A percentile compares a stretch with the other conserved stretches of the same genome.
Evolutionary conservation across 306 rosid species (phyloP).

Genomic region (Lathyrus sativus): DNA sequence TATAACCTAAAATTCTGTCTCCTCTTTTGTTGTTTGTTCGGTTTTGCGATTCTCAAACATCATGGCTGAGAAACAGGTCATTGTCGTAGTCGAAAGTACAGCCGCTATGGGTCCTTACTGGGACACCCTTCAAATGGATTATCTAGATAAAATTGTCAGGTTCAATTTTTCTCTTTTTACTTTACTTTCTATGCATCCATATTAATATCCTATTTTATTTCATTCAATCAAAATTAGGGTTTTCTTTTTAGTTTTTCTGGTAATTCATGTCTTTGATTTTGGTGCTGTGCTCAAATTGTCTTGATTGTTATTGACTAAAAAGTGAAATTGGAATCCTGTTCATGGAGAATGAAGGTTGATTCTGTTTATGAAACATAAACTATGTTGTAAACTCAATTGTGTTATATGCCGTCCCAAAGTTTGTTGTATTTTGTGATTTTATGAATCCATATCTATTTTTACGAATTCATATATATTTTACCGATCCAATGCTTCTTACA

Average conservation of each 20-base stretch:
- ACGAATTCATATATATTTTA: background rate
- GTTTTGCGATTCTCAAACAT: background rate
- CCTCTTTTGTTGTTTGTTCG: background rate
- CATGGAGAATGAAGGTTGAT: background rate
- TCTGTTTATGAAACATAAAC: background rate
- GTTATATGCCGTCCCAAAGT: background rate
- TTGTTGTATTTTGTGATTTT: background rate
- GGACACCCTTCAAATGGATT: slow-evolving; percentile 60
- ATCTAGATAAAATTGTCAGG: slow-evolving; percentile 83
- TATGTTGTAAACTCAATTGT: background rate
- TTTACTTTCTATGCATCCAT: too few species aligned
- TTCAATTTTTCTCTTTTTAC: background rate
- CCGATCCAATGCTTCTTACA: slow-evolving; percentile 8
- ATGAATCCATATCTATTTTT: too few species aligned
- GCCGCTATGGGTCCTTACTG: slow-evolving; percentile 88
- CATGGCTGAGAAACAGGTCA: slow-evolving; percentile 85
- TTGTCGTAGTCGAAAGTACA: slow-evolving; percentile 77
- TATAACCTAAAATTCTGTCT: background rate
- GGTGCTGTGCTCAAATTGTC: background rate
- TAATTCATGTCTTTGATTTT: background rate
- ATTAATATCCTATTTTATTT: background rate
- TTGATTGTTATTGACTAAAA: background rate
- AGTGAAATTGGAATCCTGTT: background rate
- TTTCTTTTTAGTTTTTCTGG: background rate
- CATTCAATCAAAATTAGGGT: slow-evolving; percentile 9